Percentiles rank a stretch among this genome's conserved stretches.
These are phyloP conservation scores for Boletus vinaceobasis DNA, from an alignment of 768 basidiomycete genomes.

Conservation along the genomic window DNA sequence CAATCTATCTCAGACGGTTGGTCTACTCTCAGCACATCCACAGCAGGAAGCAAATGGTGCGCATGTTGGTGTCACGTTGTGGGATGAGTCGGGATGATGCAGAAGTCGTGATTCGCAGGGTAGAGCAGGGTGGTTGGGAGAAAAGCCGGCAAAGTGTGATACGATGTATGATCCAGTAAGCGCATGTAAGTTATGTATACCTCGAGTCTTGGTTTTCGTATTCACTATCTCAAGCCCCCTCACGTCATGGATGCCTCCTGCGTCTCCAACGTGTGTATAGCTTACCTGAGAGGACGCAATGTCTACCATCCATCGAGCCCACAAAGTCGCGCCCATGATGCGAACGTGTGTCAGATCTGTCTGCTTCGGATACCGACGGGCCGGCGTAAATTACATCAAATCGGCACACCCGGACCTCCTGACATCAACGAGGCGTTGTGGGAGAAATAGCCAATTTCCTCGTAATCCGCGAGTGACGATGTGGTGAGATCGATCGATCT, in stretches of 20 bases:
- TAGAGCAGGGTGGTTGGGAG: slow-evolving; percentile 11
- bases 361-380: neutral
- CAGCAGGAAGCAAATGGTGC: slow-evolving; percentile 24
- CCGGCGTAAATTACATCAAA: slow-evolving; percentile 4
- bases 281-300: neutral
- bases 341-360: neutral
- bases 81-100: slow-evolving; percentile 25
- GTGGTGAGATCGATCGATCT: slow-evolving; percentile 11
- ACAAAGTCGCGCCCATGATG: neutral
- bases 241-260: neutral
- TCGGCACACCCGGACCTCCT: slow-evolving; percentile 3
- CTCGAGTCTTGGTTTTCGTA: neutral
- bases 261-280: neutral
- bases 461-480: neutral
- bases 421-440: slow-evolving; percentile 18
- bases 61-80: slow-evolving; percentile 23
- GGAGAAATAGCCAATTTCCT: neutral
- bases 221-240: slow-evolving; percentile 1
- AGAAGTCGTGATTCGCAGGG: slow-evolving; percentile 13
- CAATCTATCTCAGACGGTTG: slow-evolving; percentile 23
- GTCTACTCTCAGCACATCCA: slow-evolving; percentile 20
- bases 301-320: neutral
- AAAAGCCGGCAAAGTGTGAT: neutral
- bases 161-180: slow-evolving; percentile 20
- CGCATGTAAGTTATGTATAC: slow-evolving; percentile 7